Percentiles rank a stretch among this genome's conserved stretches.
phyloP scores from a whole-genome alignment of 208 protist species.

The Plasmodiophora brassicae region DNA sequence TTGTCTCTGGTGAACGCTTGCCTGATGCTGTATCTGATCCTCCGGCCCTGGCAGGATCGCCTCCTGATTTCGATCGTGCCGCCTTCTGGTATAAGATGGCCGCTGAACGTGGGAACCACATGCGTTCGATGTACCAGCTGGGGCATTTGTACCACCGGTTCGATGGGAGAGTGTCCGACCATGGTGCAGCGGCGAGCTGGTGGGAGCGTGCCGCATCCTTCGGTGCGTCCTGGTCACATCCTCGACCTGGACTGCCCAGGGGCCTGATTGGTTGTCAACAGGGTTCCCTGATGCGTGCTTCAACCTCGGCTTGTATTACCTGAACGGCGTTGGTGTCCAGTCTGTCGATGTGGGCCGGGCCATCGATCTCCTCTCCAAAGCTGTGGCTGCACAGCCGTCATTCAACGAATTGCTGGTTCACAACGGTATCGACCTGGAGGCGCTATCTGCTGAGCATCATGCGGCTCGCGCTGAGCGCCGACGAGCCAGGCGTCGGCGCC shows the following conservation, averaged over 20 bases:
- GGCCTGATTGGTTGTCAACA: neutral
- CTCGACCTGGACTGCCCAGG: neutral
- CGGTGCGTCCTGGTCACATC: neutral
- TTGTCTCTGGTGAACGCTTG: neutral
- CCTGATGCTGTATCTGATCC: neutral
- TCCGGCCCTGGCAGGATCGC: neutral
- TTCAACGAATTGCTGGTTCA: neutral
- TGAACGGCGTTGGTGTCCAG: neutral
- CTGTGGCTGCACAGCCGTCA: neutral
- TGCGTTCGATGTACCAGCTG: neutral
- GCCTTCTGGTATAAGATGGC: neutral
- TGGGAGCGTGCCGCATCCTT: neutral
- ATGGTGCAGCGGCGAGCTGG: neutral
- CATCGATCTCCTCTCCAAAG: neutral
- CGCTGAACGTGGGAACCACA: neutral
- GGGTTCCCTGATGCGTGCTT: neutral
- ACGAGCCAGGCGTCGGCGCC: no score
- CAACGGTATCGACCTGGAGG: neutral
- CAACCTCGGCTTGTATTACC: conserved; percentile 4
- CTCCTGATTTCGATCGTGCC: neutral
- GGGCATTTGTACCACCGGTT: conserved; percentile 8
- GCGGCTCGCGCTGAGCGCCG: no score
- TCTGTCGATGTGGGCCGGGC: neutral
- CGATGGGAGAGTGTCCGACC: neutral
- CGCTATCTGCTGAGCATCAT: no score